Evolutionary conservation across 2,329 filamentous ascomycete genomes (phyloP), one percentile per base, ranked within the genome.

Genomic region (Hypoxylon sp.): DNA sequence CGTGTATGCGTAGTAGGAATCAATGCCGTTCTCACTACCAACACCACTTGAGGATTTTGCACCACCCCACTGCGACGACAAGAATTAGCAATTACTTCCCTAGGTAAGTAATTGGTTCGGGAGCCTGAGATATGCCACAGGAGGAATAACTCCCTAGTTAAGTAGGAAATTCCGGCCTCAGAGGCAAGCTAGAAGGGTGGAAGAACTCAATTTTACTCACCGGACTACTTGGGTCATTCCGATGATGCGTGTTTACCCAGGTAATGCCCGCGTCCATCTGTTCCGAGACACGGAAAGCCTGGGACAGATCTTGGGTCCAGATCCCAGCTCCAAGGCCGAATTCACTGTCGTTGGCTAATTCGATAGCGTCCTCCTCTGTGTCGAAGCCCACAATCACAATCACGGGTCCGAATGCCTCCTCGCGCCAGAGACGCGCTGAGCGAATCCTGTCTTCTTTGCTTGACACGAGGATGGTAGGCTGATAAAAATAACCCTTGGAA

Each of bases 401-500:
- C 42, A 94, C 92, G 7, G 93, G 93, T 19, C 93, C 93, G 79
- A 96, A 96, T 66, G 93, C 93, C 79, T 96, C 93, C 78, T 94
- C 91, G 73, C 88, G 87, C 84, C 92, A 91, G 72, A 96, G 91
- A 77, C 88, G 88, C 80, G 92, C 91, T 75, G 88, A 81, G 37
- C 88, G 84, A 87, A 94, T 84, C 74, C 88, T 88, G 69, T 87
- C 84, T 80, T 83, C 68, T 83, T 86, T 15, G 80, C 77, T 81
- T 75, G 84, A 80, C 0, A 77, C 75, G 27, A 97, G 85, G 1
- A 97, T 87, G 0, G 94, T 97, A 0, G 93, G 93, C 55, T 92
- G 86, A 80, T 90, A 97, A 82, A 93, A 97, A 79, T 94, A 93
- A 1, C 87, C 84, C 79, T 83, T 84, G 0, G 80, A 79, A 29